Conservation (phyloP, 108 stramenopile species). For the Stephanodiscus triporus region DNA sequence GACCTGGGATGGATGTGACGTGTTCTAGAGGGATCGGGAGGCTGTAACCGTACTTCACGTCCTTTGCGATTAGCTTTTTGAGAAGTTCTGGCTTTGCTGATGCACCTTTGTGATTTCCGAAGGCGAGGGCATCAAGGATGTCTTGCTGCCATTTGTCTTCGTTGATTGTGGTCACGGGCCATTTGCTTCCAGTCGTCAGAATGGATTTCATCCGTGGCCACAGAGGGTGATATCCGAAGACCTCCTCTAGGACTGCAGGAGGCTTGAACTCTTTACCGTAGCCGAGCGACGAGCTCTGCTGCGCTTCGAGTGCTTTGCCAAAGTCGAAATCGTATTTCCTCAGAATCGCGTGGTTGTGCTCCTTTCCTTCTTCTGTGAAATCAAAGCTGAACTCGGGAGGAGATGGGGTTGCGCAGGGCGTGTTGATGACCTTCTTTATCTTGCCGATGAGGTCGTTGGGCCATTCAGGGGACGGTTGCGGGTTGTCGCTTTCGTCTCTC, state of each 20-base stretch:
- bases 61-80: too few relatives aligned
- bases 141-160: neutral
- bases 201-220: neutral
- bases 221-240: neutral
- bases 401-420: neutral
- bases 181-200: neutral
- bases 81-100: too few relatives aligned
- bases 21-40: too few relatives aligned
- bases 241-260: neutral
- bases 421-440: neutral
- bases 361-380: neutral
- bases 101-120: conserved; percentile 21
- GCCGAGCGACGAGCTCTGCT: neutral
- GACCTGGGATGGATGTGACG: too few relatives aligned
- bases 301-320: conserved; percentile 10
- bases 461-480: neutral
- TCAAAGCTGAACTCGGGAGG: conserved; percentile 8
- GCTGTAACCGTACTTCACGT: too few relatives aligned
- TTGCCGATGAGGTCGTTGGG: neutral
- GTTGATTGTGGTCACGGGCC: neutral
- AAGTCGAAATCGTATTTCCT: neutral
- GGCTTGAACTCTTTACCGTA: neutral
- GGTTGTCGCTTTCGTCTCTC: too few relatives aligned
- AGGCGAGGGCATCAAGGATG: neutral
- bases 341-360: neutral